Evolutionary conservation across 164 flowering plant species (phyloP), one percentile per base, ranked within the genome.

Genomic region (Vitis amurensis): DNA sequence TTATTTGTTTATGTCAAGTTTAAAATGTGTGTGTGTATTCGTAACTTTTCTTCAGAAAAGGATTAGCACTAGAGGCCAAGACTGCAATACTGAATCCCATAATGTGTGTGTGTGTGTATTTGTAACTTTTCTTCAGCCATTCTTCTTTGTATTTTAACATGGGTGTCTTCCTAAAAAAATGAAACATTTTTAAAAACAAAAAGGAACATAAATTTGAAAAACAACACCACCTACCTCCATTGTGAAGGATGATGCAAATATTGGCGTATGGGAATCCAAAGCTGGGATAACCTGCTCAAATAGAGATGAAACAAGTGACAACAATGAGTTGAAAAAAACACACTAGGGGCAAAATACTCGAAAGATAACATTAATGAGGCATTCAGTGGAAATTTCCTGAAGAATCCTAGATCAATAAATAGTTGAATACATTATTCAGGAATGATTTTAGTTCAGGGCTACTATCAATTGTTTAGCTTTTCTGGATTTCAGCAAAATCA

Each of bases 191-290:
- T 23, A 44, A 15, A 31, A 63, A 56, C 8, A 29, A n/a, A 10
- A 17, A n/a, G 3, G 50, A 56, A n/a, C 16, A 49, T 55, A 49
- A 73, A 16, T 44, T 11, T 11, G 15, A 67, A 13, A 51, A 64
- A 12, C 49, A 13, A 55, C 3, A 3, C 44, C 61, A 76, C 75
- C 50, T 84, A 95, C 99, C 98, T 95, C 97, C 98, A 91, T 91
- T 17, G 99, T 95, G 79, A 95, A 95, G 37, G 99, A 95, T 72
- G 99, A 93, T 71, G 99, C 97, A 84, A 81, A 95, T 73, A 95
- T 89, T 59, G 99, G 99, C 31, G 99, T 95, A 61, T 70, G 79
- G 23, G 87, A 69, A 83, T 93, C 98, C 90, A 95, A 76, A 55
- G 97, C 98, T 53, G 98, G 98, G 77, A 95, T 89, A 27, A 95